Evolutionary conservation across 2,329 filamentous ascomycete genomes (phyloP).

Genomic region (Penicillium sp.): DNA sequence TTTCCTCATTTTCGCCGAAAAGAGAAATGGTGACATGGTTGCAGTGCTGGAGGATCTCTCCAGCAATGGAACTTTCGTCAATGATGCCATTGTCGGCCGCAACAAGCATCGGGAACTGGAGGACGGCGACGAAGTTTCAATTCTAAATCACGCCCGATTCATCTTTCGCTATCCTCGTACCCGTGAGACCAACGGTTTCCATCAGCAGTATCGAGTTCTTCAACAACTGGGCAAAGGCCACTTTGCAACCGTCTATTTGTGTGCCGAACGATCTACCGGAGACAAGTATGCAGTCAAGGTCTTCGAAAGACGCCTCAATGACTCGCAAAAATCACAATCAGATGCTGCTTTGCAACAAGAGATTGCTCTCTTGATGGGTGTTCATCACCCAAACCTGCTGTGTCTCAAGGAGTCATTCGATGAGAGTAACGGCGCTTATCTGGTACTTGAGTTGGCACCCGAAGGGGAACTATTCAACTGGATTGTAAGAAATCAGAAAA

Average conservation of each 20-base stretch:
- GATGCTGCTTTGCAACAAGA: constrained; percentile 88
- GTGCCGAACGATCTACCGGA: constrained; percentile 79
- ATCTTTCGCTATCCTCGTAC: constrained; percentile 84
- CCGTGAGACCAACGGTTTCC: constrained; percentile 70
- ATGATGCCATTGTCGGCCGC: constrained; percentile 82
- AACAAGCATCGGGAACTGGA: constrained; percentile 87
- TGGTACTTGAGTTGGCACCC: constrained; percentile 83
- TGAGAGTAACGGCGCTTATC: constrained; percentile 82
- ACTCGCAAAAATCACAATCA: constrained; percentile 71
- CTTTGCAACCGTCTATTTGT: constrained; percentile 90
- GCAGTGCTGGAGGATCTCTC: constrained; percentile 90
- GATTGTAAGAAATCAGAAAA: constrained; percentile 85
- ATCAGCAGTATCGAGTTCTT: constrained; percentile 78
- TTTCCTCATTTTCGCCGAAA: constrained; percentile 55
- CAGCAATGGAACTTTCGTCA: constrained; percentile 94
- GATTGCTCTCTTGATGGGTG: constrained; percentile 94
- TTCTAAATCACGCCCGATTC: constrained; percentile 80
- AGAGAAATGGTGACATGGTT: constrained; percentile 53
- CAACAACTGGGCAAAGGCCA: constrained; percentile 90
- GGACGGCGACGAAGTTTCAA: constrained; percentile 85
- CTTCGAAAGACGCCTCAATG: constrained; percentile 79
- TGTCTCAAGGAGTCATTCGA: constrained; percentile 95
- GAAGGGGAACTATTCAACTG: constrained; percentile 95
- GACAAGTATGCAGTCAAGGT: constrained; percentile 87
- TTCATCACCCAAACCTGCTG: constrained; percentile 87